Base-by-base conservation (phyloP, 2,329 filamentous ascomycete species). In the Scytalidium lignicola region DNA sequence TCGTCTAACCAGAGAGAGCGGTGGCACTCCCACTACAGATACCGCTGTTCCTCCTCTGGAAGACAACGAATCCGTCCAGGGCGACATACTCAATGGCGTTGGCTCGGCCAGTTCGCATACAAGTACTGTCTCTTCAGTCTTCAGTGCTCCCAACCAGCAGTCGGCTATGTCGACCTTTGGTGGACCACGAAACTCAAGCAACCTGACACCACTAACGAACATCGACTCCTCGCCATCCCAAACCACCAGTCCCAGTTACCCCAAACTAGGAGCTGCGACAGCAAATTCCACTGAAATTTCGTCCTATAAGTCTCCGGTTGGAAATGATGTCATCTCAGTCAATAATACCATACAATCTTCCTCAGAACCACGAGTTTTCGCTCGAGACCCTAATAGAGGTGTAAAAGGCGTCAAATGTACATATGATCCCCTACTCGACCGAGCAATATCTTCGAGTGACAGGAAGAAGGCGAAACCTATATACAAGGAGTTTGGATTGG, bases 51-150 rank as follows among this genome's bases (percentile, higher is more conserved):
- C 53, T 18, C 43, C 50, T 41, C 51, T 54, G 51, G 80, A 84
- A 68, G 80, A 81, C 61, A 74, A 69, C 70, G 82, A 83, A 56
- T 79, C 75, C 54, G 63, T 74, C 51, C 72, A 78, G 58, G 81
- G 80, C 66, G 85, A 90, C 61, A 77, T 84, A 47, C 76, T 86
- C 62, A 86, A 85, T 66, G 83, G 81, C 54, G 77, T 84, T 58
- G 85, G 81, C 61, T 90, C 87, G 45, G 80, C 83, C 49, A 88
- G 83, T 69, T 90, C 86, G 50, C 76, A 84, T 62, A 75, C 79
- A 50, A 90, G 84, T 70, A 80, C 83, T 47, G 77, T 78, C 45
- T 89, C 85, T 41, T 89, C 88, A 48, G 74, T 86, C 56, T 87
- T 88, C 69, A 88, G 82, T 68, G 57, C 58, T 23, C 53, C 58